These are phyloP conservation scores for Neolentinus lepideus DNA, from an alignment of 1,284 basidiomycete species.

Conservation along the genomic window DNA sequence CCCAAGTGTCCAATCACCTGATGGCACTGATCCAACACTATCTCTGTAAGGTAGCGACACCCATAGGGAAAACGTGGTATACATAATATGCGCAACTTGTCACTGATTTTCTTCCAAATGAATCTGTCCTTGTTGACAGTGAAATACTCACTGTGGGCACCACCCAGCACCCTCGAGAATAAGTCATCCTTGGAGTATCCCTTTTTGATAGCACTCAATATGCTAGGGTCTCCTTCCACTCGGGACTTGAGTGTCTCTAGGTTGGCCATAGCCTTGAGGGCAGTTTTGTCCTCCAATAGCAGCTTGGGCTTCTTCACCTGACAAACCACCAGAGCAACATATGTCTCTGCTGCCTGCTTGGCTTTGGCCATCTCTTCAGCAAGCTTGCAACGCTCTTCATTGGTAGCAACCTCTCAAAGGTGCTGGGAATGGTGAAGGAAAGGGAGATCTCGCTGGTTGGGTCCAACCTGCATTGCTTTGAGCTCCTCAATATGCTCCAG, in stretches of 20 bases:
- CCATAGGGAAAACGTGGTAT: not conserved
- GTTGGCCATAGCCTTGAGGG: not conserved
- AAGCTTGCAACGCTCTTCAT: not conserved
- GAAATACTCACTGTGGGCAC: not conserved
- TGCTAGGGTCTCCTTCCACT: not conserved
- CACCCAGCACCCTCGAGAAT: not conserved
- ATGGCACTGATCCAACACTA: slow-evolving; percentile 7
- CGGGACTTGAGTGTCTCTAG: too few species aligned
- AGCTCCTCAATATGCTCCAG: not conserved
- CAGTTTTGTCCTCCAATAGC: not conserved
- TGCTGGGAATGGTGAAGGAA: not conserved
- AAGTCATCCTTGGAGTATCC: not conserved
- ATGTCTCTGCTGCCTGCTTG: too few species aligned
- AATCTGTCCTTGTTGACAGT: not conserved
- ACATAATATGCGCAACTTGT: not conserved
- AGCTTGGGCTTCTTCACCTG: not conserved
- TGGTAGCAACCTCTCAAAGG: not conserved
- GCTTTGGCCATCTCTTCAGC: not conserved
- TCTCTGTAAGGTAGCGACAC: slow-evolving; percentile 1
- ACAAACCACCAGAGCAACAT: not conserved
- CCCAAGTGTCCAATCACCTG: slow-evolving; percentile 6
- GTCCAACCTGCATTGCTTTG: not conserved
- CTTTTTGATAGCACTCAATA: not conserved
- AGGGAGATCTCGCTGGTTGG: not conserved
- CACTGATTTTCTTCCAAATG: not conserved